Base-by-base conservation (phyloP, 345 rosid genomes). In the Clarkia xantiana region DNA sequence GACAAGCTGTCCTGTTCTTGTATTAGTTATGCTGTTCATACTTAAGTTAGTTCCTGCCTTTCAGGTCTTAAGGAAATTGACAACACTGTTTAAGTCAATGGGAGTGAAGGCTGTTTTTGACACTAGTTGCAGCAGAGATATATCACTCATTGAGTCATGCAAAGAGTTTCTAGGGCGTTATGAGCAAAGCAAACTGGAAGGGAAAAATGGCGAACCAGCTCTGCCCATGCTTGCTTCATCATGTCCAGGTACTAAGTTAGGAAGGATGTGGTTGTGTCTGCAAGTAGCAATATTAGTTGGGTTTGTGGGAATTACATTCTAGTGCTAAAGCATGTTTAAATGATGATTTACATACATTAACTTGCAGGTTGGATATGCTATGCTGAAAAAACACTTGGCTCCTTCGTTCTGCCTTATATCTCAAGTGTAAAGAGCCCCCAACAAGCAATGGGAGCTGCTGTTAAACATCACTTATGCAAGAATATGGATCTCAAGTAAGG, bases 381-480 rank as follows among this genome's bases (percentile, higher is more conserved):
- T 67, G 98, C 95, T 55, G 98, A 91, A 61, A 91, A 91, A 56
- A 76, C 74, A 73, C 80, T 76, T 56, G 98, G 95, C 47, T 81
- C 95, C 1, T 84, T 65, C 67, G 69, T 91, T 66, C 74, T 91
- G 42, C 98, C 96, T 8, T 72, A 80, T 58, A 64, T 91, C 18
- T 87, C 96, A 29, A 75, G 84, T 22, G 98, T 91, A 36, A 91
- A 91, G 79, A 91, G 98, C 57, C 98, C 96, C 49, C 95, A 84
- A 60, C 95, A 87, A 71, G 66, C 82, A 55, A 79, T 91, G 64
- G 96, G 95, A 56, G 79, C 95, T 71, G 63, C 68, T 15, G 72
- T 91, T 49, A 91, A 91, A 72, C 75, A 71, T 60, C 84, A 77
- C 51, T 19, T 80, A 8, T 78, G 77, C 63, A 76, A 72, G 60